Percentiles rank a stretch among this genome's conserved stretches.
Conservation (phyloP, 2,329 filamentous ascomycete genomes). For the Macrophomina tecta region DNA sequence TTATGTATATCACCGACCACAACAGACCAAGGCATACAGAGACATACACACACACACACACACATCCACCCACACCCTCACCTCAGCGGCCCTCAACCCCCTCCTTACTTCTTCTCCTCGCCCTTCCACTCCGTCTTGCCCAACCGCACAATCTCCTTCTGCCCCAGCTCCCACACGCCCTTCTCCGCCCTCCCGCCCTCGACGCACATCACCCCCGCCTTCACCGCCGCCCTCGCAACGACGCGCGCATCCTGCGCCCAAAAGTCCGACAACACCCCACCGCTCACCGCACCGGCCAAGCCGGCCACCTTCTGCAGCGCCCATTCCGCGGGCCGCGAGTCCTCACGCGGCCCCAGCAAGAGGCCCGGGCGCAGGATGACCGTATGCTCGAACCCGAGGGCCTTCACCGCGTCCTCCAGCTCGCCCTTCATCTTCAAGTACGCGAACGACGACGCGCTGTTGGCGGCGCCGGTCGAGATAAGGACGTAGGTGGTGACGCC, state of each 20-base stretch:
- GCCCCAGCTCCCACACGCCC: constrained; percentile 67
- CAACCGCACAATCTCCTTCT: constrained; percentile 68
- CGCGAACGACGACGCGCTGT: constrained; percentile 58
- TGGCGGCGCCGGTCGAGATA: constrained; percentile 66
- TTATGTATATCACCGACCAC: no score
- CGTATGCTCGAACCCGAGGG: constrained; percentile 75
- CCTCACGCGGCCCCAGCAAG: constrained; percentile 73
- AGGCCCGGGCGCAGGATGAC: constrained; percentile 77
- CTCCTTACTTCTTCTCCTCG: constrained; percentile 6
- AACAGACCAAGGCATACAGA: no score
- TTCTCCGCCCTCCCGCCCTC: constrained; percentile 60
- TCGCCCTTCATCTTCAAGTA: constrained; percentile 82
- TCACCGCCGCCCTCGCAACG: constrained; percentile 72
- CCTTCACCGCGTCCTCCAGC: constrained; percentile 78
- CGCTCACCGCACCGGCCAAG: constrained; percentile 54
- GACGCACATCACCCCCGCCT: constrained; percentile 58
- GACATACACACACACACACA: no score
- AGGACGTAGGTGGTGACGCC: constrained; percentile 79
- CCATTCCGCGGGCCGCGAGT: constrained; percentile 65
- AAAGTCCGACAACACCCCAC: constrained; percentile 60
- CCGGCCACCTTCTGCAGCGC: constrained; percentile 62
- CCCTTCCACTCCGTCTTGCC: constrained; percentile 61
- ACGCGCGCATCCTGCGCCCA: constrained; percentile 77
- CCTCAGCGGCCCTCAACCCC: no score
- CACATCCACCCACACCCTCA: no score